Evolutionary conservation across 2,329 filamentous ascomycete genomes (phyloP).

Genomic region (Periglandula ipomoeae): DNA sequence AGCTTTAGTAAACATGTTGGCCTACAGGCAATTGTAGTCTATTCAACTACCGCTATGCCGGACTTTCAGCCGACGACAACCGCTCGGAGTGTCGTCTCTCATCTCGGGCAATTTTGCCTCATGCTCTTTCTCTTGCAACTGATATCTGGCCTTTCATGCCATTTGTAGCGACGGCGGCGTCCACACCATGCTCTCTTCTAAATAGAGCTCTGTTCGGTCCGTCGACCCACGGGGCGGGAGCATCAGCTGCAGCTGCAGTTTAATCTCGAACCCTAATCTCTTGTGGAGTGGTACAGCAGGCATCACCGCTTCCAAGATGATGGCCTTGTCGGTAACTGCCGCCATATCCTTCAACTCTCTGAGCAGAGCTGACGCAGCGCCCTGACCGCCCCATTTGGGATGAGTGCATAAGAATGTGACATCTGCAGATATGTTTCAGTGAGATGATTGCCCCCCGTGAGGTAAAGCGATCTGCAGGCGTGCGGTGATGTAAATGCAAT

Average conservation of each 20-base stretch:
- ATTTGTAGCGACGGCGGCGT: background rate
- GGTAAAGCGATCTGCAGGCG: background rate
- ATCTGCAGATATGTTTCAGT: conserved; percentile 13
- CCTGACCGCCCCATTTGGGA: conserved; percentile 23
- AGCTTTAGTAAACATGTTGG: background rate
- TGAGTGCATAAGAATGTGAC: conserved; percentile 31
- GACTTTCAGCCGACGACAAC: background rate
- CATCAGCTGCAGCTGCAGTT: conserved; percentile 24
- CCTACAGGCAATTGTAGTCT: background rate
- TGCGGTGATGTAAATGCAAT: background rate
- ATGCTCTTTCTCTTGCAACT: background rate
- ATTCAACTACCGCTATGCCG: background rate
- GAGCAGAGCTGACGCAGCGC: conserved; percentile 26
- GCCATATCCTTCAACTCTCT: conserved; percentile 24
- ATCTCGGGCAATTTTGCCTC: background rate
- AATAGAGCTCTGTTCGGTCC: conserved; percentile 23
- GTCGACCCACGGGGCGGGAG: conserved; percentile 21
- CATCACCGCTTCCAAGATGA: conserved; percentile 30
- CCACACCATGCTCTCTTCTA: conserved; percentile 26
- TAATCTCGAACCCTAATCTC: conserved; percentile 25
- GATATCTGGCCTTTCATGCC: background rate
- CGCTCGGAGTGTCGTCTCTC: background rate
- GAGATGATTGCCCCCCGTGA: background rate
- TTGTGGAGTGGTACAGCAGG: conserved; percentile 29
- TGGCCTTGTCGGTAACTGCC: conserved; percentile 20